Evolutionary conservation across 2,329 filamentous ascomycete species (phyloP).

Genomic region (Claviceps quebecensis): DNA sequence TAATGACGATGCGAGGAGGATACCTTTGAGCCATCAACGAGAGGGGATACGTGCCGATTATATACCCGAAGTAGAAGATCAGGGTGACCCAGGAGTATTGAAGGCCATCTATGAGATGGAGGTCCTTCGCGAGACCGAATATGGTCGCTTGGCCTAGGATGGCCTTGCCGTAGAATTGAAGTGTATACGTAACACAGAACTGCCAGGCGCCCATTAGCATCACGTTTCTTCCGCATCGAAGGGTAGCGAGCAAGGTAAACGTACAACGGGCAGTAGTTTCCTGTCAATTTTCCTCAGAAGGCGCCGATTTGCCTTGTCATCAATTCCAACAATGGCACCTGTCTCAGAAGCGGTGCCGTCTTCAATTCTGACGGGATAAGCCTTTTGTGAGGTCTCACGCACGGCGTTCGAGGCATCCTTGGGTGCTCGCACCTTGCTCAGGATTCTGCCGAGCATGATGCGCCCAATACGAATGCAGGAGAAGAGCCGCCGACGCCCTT

Average conservation of each 20-base stretch:
- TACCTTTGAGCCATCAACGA: constrained; percentile 16
- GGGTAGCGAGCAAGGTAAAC: not conserved
- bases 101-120: constrained; percentile 14
- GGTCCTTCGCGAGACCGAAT: constrained; percentile 17
- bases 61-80: constrained; percentile 21
- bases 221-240: not conserved
- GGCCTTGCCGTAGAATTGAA: constrained; percentile 17
- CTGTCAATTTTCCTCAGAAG: constrained; percentile 8
- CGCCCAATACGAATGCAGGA: not conserved
- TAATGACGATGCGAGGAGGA: constrained; percentile 16
- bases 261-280: constrained; percentile 13
- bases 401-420: not conserved
- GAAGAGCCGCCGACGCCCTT: not conserved
- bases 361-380: not conserved
- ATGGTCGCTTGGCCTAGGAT: constrained; percentile 15
- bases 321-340: not conserved
- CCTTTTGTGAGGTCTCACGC: not conserved
- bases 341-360: not conserved
- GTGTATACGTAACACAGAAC: constrained; percentile 17
- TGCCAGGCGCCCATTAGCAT: constrained; percentile 1
- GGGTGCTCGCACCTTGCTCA: not conserved
- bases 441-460: not conserved
- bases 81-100: constrained; percentile 19
- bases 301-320: not conserved
- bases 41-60: constrained; percentile 18